A percentile compares a stretch with the other conserved stretches of the same genome.
Conservation (phyloP, 257 asterid species). For the Buddleja alternifolia region DNA sequence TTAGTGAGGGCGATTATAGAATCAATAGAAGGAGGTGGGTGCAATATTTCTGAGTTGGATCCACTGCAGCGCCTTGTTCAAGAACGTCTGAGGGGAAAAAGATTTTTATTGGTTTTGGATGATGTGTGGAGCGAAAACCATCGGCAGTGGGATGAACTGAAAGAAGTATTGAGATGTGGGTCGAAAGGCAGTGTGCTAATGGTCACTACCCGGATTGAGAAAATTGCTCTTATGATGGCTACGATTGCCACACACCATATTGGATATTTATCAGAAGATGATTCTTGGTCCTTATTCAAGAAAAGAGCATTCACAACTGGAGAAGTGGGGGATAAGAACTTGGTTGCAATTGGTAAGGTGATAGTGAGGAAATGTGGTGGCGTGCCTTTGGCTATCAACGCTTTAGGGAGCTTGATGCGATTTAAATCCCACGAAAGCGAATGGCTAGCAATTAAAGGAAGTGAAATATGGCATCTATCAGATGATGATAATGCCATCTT, state of each 20-base stretch:
- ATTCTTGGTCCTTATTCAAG: constrained; percentile 18
- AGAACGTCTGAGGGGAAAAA: constrained; percentile 13
- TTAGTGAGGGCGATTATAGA: constrained; percentile 29
- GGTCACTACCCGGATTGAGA: constrained; percentile 12
- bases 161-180: constrained; percentile 2
- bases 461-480: too few species aligned
- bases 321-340: background rate
- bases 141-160: constrained; percentile 19
- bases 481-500: background rate
- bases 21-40: background rate
- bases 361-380: constrained; percentile 19
- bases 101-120: constrained; percentile 23
- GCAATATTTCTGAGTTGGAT: constrained; percentile 8
- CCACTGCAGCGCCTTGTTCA: constrained; percentile 1
- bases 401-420: too few species aligned
- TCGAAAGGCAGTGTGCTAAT: constrained; percentile 12
- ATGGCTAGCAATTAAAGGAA: too few species aligned
- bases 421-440: too few species aligned
- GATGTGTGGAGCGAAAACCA: constrained; percentile 30
- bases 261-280: background rate
- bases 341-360: background rate
- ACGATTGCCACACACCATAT: background rate
- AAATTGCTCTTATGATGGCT: too few species aligned
- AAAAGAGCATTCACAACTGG: constrained; percentile 8
- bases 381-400: constrained; percentile 13